Evolutionary conservation across 2,329 filamentous ascomycete species (phyloP).

Genomic region (Pestalotiopsis sp.): DNA sequence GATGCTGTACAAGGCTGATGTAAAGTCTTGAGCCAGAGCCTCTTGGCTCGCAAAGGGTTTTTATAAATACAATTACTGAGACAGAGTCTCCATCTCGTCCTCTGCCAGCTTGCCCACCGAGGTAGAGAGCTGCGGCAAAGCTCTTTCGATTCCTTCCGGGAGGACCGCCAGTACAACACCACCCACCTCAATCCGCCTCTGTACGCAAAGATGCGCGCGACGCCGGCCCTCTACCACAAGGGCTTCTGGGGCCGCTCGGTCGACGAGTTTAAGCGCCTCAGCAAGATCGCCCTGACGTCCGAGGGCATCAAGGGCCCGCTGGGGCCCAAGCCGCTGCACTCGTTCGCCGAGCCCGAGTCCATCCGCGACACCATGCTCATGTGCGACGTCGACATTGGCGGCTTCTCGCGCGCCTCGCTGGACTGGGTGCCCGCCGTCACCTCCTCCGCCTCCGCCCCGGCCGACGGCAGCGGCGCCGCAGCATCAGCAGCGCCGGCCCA

Average conservation of each 20-base stretch:
- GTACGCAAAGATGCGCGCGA: conserved; percentile 47
- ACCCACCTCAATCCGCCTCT: background rate
- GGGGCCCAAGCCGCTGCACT: conserved; percentile 65
- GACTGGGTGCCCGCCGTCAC: conserved; percentile 55
- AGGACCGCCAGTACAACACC: background rate
- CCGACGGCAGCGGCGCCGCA: conserved; percentile 20
- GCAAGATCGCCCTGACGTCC: conserved; percentile 64
- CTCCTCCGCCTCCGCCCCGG: conserved; percentile 10
- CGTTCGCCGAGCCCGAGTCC: conserved; percentile 57
- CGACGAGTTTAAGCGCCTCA: conserved; percentile 61
- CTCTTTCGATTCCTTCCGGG: background rate
- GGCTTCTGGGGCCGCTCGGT: conserved; percentile 61
- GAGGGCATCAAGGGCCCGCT: conserved; percentile 69
- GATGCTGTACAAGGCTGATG: conserved; percentile 23
- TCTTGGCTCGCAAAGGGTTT: conserved; percentile 29
- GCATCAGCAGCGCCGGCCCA: conserved; percentile 51
- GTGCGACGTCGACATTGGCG: conserved; percentile 85
- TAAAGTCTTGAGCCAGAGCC: conserved; percentile 31
- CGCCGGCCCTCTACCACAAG: conserved; percentile 47
- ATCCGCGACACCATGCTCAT: conserved; percentile 71
- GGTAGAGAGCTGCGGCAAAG: background rate
- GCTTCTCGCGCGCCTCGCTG: conserved; percentile 75
- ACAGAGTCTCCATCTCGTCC: background rate
- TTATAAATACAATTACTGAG: background rate
- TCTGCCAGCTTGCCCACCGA: background rate